phyloP scores from a whole-genome alignment of 2,329 filamentous ascomycete species.

The Stagonosporopsis chrysanthemi region DNA sequence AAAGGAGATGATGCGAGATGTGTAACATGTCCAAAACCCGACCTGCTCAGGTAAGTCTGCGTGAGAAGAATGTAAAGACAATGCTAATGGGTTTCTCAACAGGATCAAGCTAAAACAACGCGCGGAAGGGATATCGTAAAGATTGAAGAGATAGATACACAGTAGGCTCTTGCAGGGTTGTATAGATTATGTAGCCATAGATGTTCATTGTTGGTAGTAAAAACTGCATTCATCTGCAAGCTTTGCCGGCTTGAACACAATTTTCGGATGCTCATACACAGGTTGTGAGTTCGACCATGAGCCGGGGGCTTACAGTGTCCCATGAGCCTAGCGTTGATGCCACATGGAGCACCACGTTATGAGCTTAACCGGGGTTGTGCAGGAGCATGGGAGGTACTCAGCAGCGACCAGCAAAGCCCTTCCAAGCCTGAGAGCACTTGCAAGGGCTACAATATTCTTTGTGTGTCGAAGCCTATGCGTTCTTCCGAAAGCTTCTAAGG shows the following conservation, averaged over 20 bases:
- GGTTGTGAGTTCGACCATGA: too few relatives aligned
- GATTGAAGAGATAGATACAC: neutral
- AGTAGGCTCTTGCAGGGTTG: neutral
- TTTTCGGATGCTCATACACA: too few relatives aligned
- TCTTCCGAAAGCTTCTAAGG: too few relatives aligned
- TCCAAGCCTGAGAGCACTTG: neutral
- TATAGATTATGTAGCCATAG: neutral
- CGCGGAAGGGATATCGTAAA: constrained; percentile 51
- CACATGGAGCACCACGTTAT: too few relatives aligned
- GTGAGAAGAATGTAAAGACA: neutral
- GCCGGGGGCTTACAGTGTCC: too few relatives aligned
- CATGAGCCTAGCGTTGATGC: too few relatives aligned
- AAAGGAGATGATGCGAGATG: constrained; percentile 79
- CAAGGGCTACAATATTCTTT: too few relatives aligned
- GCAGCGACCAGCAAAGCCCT: neutral
- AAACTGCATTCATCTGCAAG: too few relatives aligned
- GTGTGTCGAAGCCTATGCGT: too few relatives aligned
- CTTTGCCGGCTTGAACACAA: too few relatives aligned
- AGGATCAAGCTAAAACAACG: constrained; percentile 84
- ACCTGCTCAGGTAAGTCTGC: constrained; percentile 65
- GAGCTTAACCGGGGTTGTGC: too few relatives aligned
- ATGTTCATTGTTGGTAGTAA: neutral
- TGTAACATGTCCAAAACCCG: constrained; percentile 84
- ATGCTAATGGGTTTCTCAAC: constrained; percentile 22
- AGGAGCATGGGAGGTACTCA: too few relatives aligned